Percentiles rank a stretch among this genome's conserved stretches.
Conservation (phyloP, 108 stramenopile species). For the Cyclostephanos tholiformis region DNA sequence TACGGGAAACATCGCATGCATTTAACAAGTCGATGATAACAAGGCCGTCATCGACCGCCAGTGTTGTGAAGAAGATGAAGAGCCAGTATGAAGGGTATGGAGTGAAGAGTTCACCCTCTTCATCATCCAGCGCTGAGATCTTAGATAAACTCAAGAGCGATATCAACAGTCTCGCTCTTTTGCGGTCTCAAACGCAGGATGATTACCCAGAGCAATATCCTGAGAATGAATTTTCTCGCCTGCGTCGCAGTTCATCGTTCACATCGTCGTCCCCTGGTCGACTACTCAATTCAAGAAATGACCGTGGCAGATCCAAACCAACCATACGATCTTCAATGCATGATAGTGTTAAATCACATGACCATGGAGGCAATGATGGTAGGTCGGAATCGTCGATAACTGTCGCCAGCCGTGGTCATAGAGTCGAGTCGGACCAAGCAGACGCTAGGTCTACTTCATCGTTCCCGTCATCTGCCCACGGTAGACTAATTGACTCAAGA, state of each 20-base stretch:
- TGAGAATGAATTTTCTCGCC: conserved; percentile 9
- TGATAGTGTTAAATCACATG: no score
- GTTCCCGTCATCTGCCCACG: not conserved
- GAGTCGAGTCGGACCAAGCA: not conserved
- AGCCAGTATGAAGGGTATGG: conserved; percentile 6
- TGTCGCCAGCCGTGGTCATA: not conserved
- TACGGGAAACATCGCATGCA: conserved; percentile 16
- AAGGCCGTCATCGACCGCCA: not conserved
- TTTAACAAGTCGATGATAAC: conserved; percentile 3
- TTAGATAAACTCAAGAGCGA: conserved; percentile 38
- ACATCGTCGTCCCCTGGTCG: not conserved
- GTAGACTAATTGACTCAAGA: not conserved
- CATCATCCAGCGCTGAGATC: conserved; percentile 14
- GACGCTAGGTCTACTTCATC: not conserved
- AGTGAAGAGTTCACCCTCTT: not conserved
- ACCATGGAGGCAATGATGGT: no score
- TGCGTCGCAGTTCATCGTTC: not conserved
- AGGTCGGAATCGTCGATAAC: no score
- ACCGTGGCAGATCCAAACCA: no score
- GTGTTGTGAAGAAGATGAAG: not conserved
- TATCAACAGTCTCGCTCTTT: conserved; percentile 28
- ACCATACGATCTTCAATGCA: no score
- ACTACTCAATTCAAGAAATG: no score
- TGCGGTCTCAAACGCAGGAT: conserved; percentile 6
- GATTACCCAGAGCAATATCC: not conserved